A percentile compares a stretch with the other conserved stretches of the same genome.
phyloP scores from a whole-genome alignment of 371 early-diverging fungal species.

The Mortierella sp. region DNA sequence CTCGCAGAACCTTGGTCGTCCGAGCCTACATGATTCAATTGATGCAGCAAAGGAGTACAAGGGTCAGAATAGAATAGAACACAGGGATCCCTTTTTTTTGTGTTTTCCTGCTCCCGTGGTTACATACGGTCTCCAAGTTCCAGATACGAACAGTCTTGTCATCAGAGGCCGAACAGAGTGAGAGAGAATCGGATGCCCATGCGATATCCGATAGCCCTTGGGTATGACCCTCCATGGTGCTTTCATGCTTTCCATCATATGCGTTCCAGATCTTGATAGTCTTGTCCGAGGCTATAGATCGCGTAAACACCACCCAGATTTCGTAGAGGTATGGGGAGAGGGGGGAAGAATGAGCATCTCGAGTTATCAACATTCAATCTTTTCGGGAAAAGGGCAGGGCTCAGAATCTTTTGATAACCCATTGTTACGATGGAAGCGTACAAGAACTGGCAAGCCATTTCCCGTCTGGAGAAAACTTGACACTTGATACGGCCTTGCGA shows the following conservation, averaged over 20 bases:
- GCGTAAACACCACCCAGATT: neutral
- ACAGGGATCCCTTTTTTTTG: neutral
- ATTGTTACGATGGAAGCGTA: constrained; percentile 55
- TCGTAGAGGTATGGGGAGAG: neutral
- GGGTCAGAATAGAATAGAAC: neutral
- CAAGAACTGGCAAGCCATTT: constrained; percentile 94
- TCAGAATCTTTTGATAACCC: neutral
- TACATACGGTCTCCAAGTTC: constrained; percentile 76
- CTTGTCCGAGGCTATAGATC: constrained; percentile 80
- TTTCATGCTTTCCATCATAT: constrained; percentile 83
- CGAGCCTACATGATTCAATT: constrained; percentile 60
- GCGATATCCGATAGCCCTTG: constrained; percentile 97
- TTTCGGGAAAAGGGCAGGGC: neutral
- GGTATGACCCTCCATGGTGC: constrained; percentile 90
- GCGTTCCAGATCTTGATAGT: constrained; percentile 96
- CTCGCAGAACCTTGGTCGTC: constrained; percentile 82
- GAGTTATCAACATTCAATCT: neutral
- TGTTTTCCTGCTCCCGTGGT: neutral
- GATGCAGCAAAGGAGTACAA: neutral
- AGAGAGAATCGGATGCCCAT: constrained; percentile 93
- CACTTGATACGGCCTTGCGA: constrained; percentile 93
- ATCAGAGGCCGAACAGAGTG: constrained; percentile 92
- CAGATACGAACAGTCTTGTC: constrained; percentile 95
- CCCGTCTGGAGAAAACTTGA: constrained; percentile 98
- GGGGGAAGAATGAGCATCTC: neutral